Base-by-base conservation (phyloP, 352 stramenopile species). In the Phytophthora cactorum region DNA sequence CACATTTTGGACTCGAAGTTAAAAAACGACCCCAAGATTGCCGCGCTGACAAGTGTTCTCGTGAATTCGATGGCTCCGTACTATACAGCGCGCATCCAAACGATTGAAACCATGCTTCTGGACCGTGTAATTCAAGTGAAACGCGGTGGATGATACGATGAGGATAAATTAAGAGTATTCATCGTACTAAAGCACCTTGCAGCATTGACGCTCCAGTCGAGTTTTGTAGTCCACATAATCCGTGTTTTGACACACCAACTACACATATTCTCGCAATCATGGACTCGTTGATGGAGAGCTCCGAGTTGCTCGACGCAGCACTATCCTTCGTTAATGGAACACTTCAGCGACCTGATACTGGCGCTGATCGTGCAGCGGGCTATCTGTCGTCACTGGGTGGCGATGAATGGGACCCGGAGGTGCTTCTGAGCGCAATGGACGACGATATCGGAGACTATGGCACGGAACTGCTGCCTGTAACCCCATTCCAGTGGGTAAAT, bases 1-100 rank as follows among this genome's bases (percentile, higher is more conserved):
- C 67, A 86, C 38, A 72, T 77, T n/a, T 74, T 52, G 3, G 52
- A 74, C 41, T 43, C 59, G 25, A 54, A 31, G 38, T 45, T 69
- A 49, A 56, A 54, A 34, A 44, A 65, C 8, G 59, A 78, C 41
- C 41, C 45, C 7, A 73, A 62, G 39, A 68, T 74, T 11, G 58
- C 58, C 10, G 65, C 69, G 34, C 52, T 83, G 15, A 77, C 65
- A 4, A 69, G 72, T 45, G 79, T 83, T 45, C 55, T 79, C 36
- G 52, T 77, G 51, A 75, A 56, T 32, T 65, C 68, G 11, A 72
- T 59, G 28, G 65, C 71, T 2, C 52, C 58, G 12, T 74, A 81
- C 54, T 73, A 79, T 39, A 50, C 57, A 6, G 57, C 46, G 32
- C 72, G 57, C 9, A 63, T 59, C 17, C 59, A 83, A 55, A 79